phyloP scores from a whole-genome alignment of 495 filamentous ascomycete genomes.

The Achaetomiella virescens region DNA sequence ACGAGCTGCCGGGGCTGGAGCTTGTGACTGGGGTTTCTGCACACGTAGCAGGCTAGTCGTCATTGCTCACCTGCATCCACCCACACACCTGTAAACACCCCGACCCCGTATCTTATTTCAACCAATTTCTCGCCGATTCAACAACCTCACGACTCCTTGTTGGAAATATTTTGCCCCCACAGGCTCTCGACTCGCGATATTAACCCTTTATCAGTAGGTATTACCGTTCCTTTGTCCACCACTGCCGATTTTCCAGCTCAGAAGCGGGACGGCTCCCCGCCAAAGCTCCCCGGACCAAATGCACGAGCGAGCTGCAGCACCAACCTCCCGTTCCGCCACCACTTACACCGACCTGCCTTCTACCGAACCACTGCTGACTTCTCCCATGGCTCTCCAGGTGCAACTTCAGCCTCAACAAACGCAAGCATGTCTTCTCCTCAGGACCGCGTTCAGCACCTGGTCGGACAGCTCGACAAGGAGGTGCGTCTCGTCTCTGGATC shows the following conservation, averaged over 20 bases:
- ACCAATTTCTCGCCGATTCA: background rate
- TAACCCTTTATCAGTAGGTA: background rate
- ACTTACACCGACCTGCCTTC: background rate
- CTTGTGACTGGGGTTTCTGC: constrained; percentile 26
- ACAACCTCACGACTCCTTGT: background rate
- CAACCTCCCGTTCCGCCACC: background rate
- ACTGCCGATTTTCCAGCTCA: background rate
- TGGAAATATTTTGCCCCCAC: no score
- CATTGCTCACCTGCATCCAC: constrained; percentile 20
- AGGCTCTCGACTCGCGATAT: no score
- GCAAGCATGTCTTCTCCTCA: constrained; percentile 67
- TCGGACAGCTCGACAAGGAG: constrained; percentile 95
- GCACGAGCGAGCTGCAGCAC: background rate
- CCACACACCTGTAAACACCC: constrained; percentile 5
- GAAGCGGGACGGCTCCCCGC: background rate
- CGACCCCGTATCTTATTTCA: constrained; percentile 1
- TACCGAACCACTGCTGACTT: background rate
- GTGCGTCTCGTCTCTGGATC: constrained; percentile 55
- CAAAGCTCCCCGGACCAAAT: background rate
- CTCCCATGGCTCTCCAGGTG: background rate
- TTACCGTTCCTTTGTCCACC: background rate
- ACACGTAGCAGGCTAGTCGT: constrained; percentile 35
- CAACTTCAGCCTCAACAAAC: background rate
- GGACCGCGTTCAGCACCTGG: constrained; percentile 81
- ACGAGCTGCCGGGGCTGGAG: constrained; percentile 17